These are phyloP conservation scores for Heliamphora exappendiculata DNA, from an alignment of 148 eudicot genomes.

Conservation along the genomic window DNA sequence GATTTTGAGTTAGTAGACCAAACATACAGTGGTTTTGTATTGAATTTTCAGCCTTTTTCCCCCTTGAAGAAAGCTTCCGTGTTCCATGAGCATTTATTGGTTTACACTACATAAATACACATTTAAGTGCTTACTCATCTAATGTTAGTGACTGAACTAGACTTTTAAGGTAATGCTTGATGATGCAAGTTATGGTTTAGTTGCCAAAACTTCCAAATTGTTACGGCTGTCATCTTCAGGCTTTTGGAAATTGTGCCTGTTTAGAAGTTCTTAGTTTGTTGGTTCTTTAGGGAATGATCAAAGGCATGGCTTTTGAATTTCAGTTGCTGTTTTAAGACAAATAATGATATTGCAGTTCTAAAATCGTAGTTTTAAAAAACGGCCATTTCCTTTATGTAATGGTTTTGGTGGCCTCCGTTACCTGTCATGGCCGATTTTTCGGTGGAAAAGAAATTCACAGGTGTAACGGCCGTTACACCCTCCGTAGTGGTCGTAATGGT, in stretches of 20 bases:
- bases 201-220: neutral
- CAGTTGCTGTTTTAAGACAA: neutral
- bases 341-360: neutral
- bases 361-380: neutral
- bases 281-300: neutral
- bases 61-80: neutral
- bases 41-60: neutral
- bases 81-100: too few species aligned
- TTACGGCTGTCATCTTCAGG: neutral
- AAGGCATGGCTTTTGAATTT: neutral
- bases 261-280: neutral
- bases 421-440: neutral
- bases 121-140: neutral
- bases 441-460: neutral
- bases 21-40: neutral
- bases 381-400: neutral
- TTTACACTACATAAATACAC: neutral
- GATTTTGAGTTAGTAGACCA: neutral
- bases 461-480: too few species aligned
- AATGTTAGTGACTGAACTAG: neutral
- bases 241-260: neutral
- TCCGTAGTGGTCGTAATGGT: too few species aligned
- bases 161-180: neutral
- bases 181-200: neutral
- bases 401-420: neutral